These are phyloP conservation scores for Bertia moriformis DNA, from an alignment of 2,329 filamentous ascomycete genomes.

Conservation along the genomic window DNA sequence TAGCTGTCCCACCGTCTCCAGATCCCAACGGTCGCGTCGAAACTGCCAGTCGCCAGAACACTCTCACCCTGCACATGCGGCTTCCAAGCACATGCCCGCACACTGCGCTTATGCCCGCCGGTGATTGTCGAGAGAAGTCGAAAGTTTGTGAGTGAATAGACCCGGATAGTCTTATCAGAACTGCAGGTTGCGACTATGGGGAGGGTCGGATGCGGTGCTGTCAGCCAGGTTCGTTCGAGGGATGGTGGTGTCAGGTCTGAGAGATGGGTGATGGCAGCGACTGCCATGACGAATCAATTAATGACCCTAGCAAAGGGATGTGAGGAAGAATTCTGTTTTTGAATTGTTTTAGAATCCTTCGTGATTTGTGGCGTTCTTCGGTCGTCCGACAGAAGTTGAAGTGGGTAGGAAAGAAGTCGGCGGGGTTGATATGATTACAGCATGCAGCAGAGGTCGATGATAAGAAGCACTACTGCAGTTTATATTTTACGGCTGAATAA, in stretches of 20 bases:
- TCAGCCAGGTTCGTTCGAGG: conserved; percentile 39
- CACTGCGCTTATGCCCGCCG: conserved; percentile 51
- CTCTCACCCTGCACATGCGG: conserved; percentile 34
- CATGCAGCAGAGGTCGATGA: too few species aligned
- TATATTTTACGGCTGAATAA: too few species aligned
- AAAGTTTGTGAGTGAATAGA: conserved; percentile 49
- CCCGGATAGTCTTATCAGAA: conserved; percentile 48
- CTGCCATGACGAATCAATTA: neutral
- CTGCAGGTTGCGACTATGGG: conserved; percentile 52
- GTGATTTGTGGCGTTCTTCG: too few species aligned
- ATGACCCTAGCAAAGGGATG: too few species aligned
- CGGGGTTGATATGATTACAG: too few species aligned
- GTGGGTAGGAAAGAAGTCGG: too few species aligned
- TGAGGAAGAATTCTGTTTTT: too few species aligned
- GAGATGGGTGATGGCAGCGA: neutral
- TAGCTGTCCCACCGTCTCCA: conserved; percentile 26
- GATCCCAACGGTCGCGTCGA: conserved; percentile 49
- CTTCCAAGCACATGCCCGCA: conserved; percentile 51
- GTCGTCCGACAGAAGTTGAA: too few species aligned
- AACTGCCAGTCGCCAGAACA: conserved; percentile 51
- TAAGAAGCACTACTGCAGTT: too few species aligned
- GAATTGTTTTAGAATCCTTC: too few species aligned
- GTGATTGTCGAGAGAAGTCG: conserved; percentile 40
- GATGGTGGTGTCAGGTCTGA: conserved; percentile 5
- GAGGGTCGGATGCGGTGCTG: conserved; percentile 42